Evolutionary conservation across 2,329 filamentous ascomycete species (phyloP), one percentile per base, ranked within the genome.

Genomic region (Colletotrichum sp.): DNA sequence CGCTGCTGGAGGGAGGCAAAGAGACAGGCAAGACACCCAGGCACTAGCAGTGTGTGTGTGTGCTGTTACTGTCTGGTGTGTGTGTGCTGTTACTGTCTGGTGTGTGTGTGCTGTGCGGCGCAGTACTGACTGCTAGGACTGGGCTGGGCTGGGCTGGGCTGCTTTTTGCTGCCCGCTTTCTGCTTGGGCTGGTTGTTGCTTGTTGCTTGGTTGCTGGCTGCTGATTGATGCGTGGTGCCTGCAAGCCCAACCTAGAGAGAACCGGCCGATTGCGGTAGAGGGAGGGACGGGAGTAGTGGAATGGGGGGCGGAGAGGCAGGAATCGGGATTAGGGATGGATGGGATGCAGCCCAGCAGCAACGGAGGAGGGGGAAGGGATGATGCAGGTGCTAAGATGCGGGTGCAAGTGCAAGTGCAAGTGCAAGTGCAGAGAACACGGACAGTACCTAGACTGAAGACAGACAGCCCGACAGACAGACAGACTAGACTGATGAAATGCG

Each of bases 271-370:
- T 61, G 59, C 26, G 16, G 48, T 71, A 30, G 60, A 36, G 66
- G 36, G 30, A 43, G 71, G 32, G 60, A 65, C 66, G 77, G 36
- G 68, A 79, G 71, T 76, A 71, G 57, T 55, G 59, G 67, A 71
- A 68, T 61, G 70, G 55, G 67, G 67, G 52, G 24, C 34, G 36
- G 61, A 52, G 39, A 18, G 63, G 63, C 3, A 67, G 28, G 39
- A 43, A 34, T 28, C n/a, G 39, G 36, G 34, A 18, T n/a, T n/a
- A 28, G 57, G 26, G 18, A 13, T 55, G 57, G 57, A 71, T 16
- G 59, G 26, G 63, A 71, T 71, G 39, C 18, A 48, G 39, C 39
- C 39, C 26, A 60, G 28, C 24, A 61, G 28, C 57, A 34, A 32
- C 15, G 26, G 59, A 28, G 59, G 59, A 28, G 16, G 26, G 18